Evolutionary conservation across 2,329 filamentous ascomycete genomes (phyloP).

Genomic region (Raffaelea albimanens): DNA sequence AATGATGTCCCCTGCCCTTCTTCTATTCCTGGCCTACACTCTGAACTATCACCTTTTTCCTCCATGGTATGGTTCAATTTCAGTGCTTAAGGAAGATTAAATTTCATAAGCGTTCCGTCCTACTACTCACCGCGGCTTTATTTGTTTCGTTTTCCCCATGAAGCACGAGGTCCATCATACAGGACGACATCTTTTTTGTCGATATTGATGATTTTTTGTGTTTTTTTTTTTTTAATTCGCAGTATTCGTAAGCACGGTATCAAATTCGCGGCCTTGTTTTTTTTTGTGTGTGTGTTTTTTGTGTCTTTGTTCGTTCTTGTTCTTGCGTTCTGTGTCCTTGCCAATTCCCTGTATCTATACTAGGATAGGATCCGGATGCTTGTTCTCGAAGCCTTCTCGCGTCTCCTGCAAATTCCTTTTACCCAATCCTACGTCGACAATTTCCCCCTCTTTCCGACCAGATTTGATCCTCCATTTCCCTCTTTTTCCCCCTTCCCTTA

Average conservation of each 20-base stretch:
- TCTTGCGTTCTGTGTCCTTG: too few species aligned
- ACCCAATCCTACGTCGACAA: too few species aligned
- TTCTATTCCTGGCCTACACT: slow-evolving; percentile 63
- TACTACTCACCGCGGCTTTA: slow-evolving; percentile 62
- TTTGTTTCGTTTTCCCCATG: slow-evolving; percentile 37
- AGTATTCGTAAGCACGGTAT: background rate
- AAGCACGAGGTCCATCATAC: slow-evolving; percentile 61
- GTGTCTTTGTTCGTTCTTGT: too few species aligned
- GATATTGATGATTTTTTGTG: background rate
- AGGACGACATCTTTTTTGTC: slow-evolving; percentile 44
- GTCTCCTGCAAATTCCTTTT: too few species aligned
- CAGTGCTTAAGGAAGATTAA: slow-evolving; percentile 70
- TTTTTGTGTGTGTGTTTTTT: too few species aligned
- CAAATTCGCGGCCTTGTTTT: background rate
- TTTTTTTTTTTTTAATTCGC: background rate
- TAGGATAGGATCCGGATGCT: too few species aligned
- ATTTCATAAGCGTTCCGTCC: slow-evolving; percentile 25
- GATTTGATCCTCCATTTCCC: too few species aligned
- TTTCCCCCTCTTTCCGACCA: too few species aligned
- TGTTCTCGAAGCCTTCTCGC: too few species aligned
- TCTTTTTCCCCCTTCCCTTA: too few species aligned
- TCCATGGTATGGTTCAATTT: slow-evolving; percentile 76
- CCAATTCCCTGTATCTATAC: too few species aligned
- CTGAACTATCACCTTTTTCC: slow-evolving; percentile 59
- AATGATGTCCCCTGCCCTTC: background rate